Base-by-base conservation (phyloP, 495 filamentous ascomycete species). In the Hypoxylon trugodes region DNA sequence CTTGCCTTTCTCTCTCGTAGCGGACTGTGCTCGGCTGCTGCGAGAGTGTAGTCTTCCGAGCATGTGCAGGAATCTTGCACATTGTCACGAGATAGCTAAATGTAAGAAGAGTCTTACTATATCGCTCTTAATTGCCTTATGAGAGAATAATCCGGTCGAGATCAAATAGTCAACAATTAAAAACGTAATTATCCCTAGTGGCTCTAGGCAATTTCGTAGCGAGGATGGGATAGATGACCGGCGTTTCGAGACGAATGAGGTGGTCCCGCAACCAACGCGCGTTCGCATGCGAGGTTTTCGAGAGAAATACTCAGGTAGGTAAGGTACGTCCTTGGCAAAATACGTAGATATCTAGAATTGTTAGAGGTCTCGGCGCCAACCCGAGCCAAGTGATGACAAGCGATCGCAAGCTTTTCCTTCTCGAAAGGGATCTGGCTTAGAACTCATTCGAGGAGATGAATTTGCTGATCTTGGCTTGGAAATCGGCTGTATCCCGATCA, bases 321-420 rank as follows among this genome's bases (percentile, higher is more conserved):
- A 48, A 25, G 30, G 32, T 10, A n/a, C 42, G 42, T 22, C 13
- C n/a, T n/a, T n/a, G n/a, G n/a, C n/a, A n/a, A n/a, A 38, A 3
- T 15, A 18, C 9, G 3, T 38, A 18, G 9, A 16, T 38, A 38
- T 3, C 28, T 30, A 4, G 15, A 38, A n/a, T n/a, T 38, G 25
- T 24, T 36, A 10, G 37, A 37, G 40, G 25, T 6, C 53, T 65
- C 54, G 61, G 47, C 49, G 61, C 55, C 55, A 65, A 65, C 15
- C 19, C 28, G 55, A n/a, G n/a, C n/a, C n/a, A n/a, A n/a, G n/a
- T n/a, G n/a, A n/a, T n/a, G 56, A 55, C 55, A 66, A 66, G 62
- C 42, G 4, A 40, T 50, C 35, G 43, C 40, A 60, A 60, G 62
- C 49, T 47, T 53, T 65, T 49, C 24, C 48, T 37, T 19, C 9